These are phyloP conservation scores for Vaccinium macrocarpon DNA, from an alignment of 148 eudicot species.

Conservation along the genomic window DNA sequence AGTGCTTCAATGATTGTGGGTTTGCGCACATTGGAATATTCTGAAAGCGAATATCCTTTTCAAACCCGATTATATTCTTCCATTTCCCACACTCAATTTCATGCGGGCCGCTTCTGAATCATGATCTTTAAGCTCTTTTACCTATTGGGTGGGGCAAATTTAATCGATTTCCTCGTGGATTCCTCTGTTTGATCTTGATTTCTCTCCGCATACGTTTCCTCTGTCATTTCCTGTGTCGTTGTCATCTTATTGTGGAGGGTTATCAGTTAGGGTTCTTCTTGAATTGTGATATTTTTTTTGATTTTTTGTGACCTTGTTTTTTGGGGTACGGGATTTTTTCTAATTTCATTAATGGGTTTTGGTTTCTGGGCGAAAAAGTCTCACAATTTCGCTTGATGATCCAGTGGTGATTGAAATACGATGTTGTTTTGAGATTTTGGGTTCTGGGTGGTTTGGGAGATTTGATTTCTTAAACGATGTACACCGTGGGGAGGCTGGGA, in stretches of 20 bases:
- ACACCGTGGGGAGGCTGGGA: conserved; percentile 79
- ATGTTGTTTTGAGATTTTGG: conserved; percentile 18
- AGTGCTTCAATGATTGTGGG: neutral
- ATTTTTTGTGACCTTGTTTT: neutral
- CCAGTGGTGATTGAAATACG: neutral
- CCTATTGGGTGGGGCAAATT: neutral
- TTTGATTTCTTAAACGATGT: conserved; percentile 44
- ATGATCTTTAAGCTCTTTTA: neutral
- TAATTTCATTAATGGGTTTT: neutral
- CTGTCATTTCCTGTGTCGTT: neutral
- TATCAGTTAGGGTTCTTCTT: conserved; percentile 3
- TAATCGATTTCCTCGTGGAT: neutral
- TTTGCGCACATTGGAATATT: conserved; percentile 38
- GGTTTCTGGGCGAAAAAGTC: conserved; percentile 1
- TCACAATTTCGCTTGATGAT: conserved; percentile 7
- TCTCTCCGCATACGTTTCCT: neutral
- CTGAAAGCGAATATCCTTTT: conserved; percentile 41
- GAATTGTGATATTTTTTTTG: neutral
- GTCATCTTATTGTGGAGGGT: neutral
- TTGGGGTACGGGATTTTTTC: neutral
- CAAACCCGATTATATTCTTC: conserved; percentile 18
- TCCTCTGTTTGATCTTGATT: conserved; percentile 8
- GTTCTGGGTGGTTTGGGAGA: conserved; percentile 10
- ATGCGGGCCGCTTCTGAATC: neutral
- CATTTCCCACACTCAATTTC: neutral